Conservation (phyloP, 345 rosid genomes). For the Eucalyptus tenuipes region DNA sequence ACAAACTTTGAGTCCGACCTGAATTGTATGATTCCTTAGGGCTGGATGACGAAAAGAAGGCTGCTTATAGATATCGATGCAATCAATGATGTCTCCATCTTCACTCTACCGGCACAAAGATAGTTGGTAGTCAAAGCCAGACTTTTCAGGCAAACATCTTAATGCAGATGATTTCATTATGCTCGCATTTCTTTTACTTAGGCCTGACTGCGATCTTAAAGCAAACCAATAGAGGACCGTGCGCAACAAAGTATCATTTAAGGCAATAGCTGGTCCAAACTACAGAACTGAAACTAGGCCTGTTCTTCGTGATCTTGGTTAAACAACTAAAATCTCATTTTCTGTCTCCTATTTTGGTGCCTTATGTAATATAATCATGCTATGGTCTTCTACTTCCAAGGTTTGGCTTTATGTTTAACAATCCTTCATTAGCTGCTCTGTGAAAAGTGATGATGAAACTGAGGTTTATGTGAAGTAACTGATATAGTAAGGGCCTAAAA, state of each 20-base stretch:
- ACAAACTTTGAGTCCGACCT: constrained; percentile 6
- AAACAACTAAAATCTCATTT: not conserved
- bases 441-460: not conserved
- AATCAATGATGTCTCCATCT: constrained; percentile 41
- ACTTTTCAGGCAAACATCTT: not conserved
- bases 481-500: not conserved
- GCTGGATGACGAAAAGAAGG: constrained; percentile 40
- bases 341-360: not conserved
- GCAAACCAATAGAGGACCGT: not conserved
- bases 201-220: not conserved
- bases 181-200: not conserved
- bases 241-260: not conserved
- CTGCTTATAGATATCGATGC: constrained; percentile 37
- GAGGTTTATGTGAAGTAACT: not conserved
- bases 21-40: constrained; percentile 27
- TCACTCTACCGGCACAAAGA: constrained; percentile 11
- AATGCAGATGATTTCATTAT: not conserved
- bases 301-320: not conserved
- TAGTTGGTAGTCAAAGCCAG: not conserved
- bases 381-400: not conserved
- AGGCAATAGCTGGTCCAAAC: not conserved
- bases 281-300: not conserved
- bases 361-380: not conserved
- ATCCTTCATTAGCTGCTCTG: not conserved
- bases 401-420: not conserved